Evolutionary conservation across 2,329 filamentous ascomycete genomes (phyloP).

Genomic region (Colletotrichum lupini): DNA sequence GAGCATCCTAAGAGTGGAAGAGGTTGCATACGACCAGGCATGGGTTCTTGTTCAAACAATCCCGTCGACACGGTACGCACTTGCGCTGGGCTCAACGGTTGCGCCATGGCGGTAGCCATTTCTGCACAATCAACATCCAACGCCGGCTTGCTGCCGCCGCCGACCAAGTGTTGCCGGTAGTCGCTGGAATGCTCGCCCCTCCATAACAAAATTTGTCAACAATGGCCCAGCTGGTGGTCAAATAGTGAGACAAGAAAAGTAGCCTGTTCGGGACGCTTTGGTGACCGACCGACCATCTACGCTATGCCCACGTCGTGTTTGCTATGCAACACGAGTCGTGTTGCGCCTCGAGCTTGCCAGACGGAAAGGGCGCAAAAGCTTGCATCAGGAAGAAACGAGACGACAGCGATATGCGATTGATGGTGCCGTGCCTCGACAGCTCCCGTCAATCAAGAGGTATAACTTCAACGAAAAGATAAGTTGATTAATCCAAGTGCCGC

Average conservation of each 20-base stretch:
- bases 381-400: not conserved
- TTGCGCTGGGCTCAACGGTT: not conserved
- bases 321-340: not conserved
- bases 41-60: not conserved
- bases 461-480: not conserved
- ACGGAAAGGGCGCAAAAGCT: not conserved
- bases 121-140: not conserved
- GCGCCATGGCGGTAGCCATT: not conserved
- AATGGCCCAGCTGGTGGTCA: not conserved
- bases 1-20: not conserved
- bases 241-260: not conserved
- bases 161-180: not conserved
- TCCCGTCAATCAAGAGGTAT: not conserved
- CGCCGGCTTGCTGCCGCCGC: not conserved
- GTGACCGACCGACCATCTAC: not conserved
- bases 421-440: not conserved
- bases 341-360: not conserved
- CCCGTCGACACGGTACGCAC: not conserved
- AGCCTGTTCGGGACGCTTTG: not conserved
- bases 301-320: not conserved
- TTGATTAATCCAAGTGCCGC: slow-evolving; percentile 8
- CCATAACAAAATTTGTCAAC: not conserved
- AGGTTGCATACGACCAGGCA: not conserved
- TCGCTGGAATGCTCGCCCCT: not conserved
- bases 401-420: not conserved